Evolutionary conservation across 495 filamentous ascomycete species (phyloP).

Genomic region (Lophiotrema nucula): DNA sequence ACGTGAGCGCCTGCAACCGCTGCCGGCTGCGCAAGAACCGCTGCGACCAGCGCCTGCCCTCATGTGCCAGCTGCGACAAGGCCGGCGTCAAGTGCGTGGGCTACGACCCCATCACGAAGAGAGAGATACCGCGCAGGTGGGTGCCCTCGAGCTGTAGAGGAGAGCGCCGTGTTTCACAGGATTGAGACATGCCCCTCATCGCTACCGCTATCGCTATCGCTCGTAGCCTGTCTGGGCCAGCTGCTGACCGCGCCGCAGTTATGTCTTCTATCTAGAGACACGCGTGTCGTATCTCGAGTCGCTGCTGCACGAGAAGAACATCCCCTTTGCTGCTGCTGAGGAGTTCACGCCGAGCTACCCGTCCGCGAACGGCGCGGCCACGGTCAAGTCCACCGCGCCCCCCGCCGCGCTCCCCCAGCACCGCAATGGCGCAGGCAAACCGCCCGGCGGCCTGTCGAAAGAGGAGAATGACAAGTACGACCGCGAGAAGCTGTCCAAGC

Average conservation of each 20-base stretch:
- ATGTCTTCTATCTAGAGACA: conserved; percentile 91
- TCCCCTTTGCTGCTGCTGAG: conserved; percentile 70
- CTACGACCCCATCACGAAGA: conserved; percentile 93
- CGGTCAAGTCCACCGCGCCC: conserved; percentile 5
- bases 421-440: conserved; percentile 19
- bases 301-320: conserved; percentile 65
- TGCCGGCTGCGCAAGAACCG: conserved; percentile 91
- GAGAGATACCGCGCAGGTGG: conserved; percentile 81
- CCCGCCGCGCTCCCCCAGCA: conserved; percentile 1
- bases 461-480: conserved; percentile 53
- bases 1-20: conserved; percentile 92
- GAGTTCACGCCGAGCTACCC: conserved; percentile 63
- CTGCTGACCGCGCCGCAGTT: conserved; percentile 52
- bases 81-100: conserved; percentile 85
- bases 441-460: conserved; percentile 32
- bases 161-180: background rate
- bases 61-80: conserved; percentile 88
- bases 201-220: no score
- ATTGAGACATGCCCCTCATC: background rate
- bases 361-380: conserved; percentile 16
- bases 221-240: background rate
- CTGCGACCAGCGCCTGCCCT: conserved; percentile 88
- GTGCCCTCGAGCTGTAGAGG: no score
- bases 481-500: conserved; percentile 62
- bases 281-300: conserved; percentile 79